A percentile compares a stretch with the other conserved stretches of the same genome.
phyloP scores from a whole-genome alignment of 148 eudicot genomes.

The Cornus suecica region DNA sequence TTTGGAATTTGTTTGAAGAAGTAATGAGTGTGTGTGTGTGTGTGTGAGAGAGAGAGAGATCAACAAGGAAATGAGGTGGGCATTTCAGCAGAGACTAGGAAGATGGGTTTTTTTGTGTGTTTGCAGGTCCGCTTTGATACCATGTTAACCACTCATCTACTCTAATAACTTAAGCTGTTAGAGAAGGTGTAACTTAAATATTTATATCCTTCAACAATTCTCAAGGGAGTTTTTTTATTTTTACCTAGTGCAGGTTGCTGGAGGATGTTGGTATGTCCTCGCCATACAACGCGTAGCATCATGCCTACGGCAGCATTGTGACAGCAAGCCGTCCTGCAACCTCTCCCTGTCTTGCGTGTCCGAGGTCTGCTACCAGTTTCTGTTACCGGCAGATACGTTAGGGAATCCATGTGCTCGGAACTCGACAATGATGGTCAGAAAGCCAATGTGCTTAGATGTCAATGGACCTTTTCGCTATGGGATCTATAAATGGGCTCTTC shows the following conservation, averaged over 20 bases:
- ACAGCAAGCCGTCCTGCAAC: constrained; percentile 28
- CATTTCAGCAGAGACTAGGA: too few species aligned
- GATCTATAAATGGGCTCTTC: constrained; percentile 71
- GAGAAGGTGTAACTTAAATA: too few species aligned
- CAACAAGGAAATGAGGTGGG: too few species aligned
- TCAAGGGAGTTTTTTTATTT: background rate
- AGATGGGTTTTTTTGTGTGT: too few species aligned
- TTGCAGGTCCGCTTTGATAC: too few species aligned
- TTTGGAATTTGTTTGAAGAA: too few species aligned
- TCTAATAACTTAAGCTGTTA: too few species aligned
- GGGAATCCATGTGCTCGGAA: constrained; percentile 47
- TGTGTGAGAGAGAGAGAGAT: too few species aligned
- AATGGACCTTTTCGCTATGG: constrained; percentile 65
- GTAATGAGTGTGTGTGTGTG: too few species aligned
- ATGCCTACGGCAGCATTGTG: constrained; percentile 72
- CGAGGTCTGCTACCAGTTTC: constrained; percentile 57
- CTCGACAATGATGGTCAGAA: constrained; percentile 27
- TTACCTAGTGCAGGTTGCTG: constrained; percentile 48
- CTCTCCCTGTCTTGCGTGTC: constrained; percentile 64
- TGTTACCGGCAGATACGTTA: constrained; percentile 18
- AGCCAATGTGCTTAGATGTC: constrained; percentile 56
- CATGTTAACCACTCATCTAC: too few species aligned
- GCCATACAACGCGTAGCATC: constrained; percentile 78
- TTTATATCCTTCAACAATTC: background rate
- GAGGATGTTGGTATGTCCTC: constrained; percentile 96